Evolutionary conservation across 2,329 filamentous ascomycete genomes (phyloP), one percentile per base, ranked within the genome.

Genomic region (Trichoderma sp.): DNA sequence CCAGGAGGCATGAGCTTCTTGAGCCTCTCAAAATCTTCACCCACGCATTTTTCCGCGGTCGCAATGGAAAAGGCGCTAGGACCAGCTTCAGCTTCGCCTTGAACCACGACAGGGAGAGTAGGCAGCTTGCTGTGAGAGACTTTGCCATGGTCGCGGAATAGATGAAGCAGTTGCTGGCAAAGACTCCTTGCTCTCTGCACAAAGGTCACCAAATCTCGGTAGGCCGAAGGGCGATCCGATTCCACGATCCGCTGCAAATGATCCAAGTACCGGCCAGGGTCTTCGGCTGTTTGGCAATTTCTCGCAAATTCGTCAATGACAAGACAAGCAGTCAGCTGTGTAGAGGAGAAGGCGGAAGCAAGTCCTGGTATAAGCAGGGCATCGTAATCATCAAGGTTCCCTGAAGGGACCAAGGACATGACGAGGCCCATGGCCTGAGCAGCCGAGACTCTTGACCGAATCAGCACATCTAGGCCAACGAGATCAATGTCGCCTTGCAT

Each of bases 401-500:
- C 81, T 37, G 86, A 78, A n/a, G 94, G 91, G 77, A 96, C 90
- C 46, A 89, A 81, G 18, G 90, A 89, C 82, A 99, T 92, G 52
- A 96, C 86, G 72, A 93, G 86, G 39, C 95, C 96, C 79, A 99
- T 89, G 2, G 96, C 96, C 75, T 87, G 89, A 24, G 95, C 92
- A 14, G 94, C 93, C 69, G 89, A 91, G n/a, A 96, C 90, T 73
- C 95, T 92, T 8, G 94, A 97, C 70, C 95, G 89, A 60, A 98
- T 89, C 79, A 99, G 88, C 7, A 90, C 90, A 70, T 99, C 96
- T 75, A 91, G 87, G 37, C 96, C 94, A 30, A 99, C 94, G 52
- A 99, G 85, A 76, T 99, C 96, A 58, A 98, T 90, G 75, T 99
- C 96, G 63, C 96, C 96, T 77, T 95, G 92, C 83, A 99, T 94